Base-by-base conservation (phyloP, 1,139 yeast species). In the Suhomyces ambrosiae region DNA sequence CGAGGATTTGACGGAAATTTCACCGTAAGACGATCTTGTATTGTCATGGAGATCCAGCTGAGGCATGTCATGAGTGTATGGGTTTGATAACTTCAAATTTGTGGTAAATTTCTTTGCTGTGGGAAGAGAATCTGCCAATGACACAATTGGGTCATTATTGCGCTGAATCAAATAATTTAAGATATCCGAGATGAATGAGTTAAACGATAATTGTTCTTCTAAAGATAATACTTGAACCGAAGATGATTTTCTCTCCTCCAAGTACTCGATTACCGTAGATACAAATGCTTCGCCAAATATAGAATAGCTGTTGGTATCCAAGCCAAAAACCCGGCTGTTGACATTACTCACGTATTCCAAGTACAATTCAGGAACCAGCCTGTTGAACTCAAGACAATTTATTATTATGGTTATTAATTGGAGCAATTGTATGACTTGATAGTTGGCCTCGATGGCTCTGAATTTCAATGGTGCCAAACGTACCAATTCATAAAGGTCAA, bases 241-340 rank as follows among this genome's bases (percentile, higher is more conserved):
- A 17, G n/a, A 16, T 3, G 13, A 9, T 9, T 17, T 13, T 21
- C 36, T 24, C 23, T 43, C 43, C 22, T 26, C 31, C 23, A 39
- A 24, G 21, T 30, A 34, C 3, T 47, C 58, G 13, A 49, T 32
- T 5, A 57, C 40, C 7, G 60, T 39, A n/a, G 40, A 13, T 3
- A 53, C 41, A 4, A 60, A 42, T 6, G 57, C 47, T 31, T 60
- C 60, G 3, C 65, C 63, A 11, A 61, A 38, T 1, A 50, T 37
- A 9, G 33, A 35, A 40, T 58, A 61, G 14, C 47, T 35, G 7
- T 25, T 14, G 5, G 31, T 24, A 12, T 42, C 50, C 24, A 60
- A 37, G 23, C 50, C 41, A 45, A 53, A 56, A 13, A 61, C 41
- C 27, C 65, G 37, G 5, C 47, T 35, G 35, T 56, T 54, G 23